phyloP scores from a whole-genome alignment of 2,329 filamentous ascomycete genomes.

The Pestalotiopsis sp. region DNA sequence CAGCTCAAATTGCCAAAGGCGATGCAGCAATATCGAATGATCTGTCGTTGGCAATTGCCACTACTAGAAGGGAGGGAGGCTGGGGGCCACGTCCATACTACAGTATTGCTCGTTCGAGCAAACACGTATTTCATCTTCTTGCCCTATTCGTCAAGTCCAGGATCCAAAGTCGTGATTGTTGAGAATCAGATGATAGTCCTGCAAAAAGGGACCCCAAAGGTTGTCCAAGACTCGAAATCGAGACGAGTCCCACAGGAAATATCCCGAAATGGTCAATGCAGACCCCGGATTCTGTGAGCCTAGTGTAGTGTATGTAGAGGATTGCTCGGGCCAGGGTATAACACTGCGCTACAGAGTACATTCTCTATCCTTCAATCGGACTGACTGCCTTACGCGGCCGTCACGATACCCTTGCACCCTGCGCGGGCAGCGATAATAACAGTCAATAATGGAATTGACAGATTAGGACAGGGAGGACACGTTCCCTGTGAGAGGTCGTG shows the following conservation, averaged over 20 bases:
- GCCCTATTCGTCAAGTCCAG: too few relatives aligned
- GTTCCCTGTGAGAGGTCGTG: not conserved
- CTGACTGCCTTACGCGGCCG: not conserved
- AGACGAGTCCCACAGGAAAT: not conserved
- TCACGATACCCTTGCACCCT: not conserved
- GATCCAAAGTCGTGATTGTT: not conserved
- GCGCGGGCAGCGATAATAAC: not conserved
- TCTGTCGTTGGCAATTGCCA: not conserved
- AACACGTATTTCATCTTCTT: not conserved
- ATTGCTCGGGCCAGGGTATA: not conserved
- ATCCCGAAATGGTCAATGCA: conserved; percentile 10
- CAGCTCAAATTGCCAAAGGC: not conserved
- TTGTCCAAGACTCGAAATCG: not conserved
- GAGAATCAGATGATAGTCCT: not conserved
- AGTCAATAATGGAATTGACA: not conserved
- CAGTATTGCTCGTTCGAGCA: not conserved
- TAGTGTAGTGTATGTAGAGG: not conserved
- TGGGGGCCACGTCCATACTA: not conserved
- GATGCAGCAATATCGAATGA: not conserved
- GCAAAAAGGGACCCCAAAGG: not conserved
- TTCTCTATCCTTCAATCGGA: not conserved
- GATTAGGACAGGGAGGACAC: conserved; percentile 3
- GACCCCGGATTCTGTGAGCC: conserved; percentile 3
- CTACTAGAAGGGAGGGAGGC: not conserved
- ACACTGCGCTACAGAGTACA: not conserved